phyloP scores from a whole-genome alignment of 495 filamentous ascomycete genomes.

The Xylaria acuta region DNA sequence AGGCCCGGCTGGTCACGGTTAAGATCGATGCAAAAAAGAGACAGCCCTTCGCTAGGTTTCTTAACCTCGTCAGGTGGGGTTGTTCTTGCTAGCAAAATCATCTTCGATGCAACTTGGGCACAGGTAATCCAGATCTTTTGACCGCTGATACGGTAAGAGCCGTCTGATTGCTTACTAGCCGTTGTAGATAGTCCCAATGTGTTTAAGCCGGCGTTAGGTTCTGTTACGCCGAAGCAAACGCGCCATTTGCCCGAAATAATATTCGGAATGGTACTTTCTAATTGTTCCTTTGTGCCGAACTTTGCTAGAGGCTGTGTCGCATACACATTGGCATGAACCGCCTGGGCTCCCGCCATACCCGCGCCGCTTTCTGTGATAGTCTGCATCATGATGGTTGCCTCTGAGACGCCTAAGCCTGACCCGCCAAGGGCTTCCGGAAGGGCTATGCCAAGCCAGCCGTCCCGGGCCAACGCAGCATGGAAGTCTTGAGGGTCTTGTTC shows the following conservation, averaged over 20 bases:
- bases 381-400: constrained; percentile 83
- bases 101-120: constrained; percentile 76
- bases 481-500: constrained; percentile 76
- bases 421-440: constrained; percentile 78
- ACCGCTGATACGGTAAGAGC: constrained; percentile 67
- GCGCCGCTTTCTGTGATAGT: constrained; percentile 79
- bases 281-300: constrained; percentile 69
- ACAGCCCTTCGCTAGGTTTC: constrained; percentile 73
- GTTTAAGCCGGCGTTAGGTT: constrained; percentile 75
- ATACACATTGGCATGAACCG: constrained; percentile 76
- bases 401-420: constrained; percentile 79
- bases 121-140: constrained; percentile 88
- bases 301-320: constrained; percentile 79
- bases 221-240: constrained; percentile 76
- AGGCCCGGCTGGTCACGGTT: constrained; percentile 63
- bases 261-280: constrained; percentile 66
- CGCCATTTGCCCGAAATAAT: constrained; percentile 73
- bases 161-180: constrained; percentile 57
- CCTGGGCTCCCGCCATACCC: constrained; percentile 79
- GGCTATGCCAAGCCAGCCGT: constrained; percentile 85
- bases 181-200: constrained; percentile 71
- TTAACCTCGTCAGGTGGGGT: constrained; percentile 68
- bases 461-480: constrained; percentile 74
- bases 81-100: constrained; percentile 79
- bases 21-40: constrained; percentile 78